Base-by-base conservation (phyloP, 2,329 filamentous ascomycete species). In the Aspergillus thermomutatus region DNA sequence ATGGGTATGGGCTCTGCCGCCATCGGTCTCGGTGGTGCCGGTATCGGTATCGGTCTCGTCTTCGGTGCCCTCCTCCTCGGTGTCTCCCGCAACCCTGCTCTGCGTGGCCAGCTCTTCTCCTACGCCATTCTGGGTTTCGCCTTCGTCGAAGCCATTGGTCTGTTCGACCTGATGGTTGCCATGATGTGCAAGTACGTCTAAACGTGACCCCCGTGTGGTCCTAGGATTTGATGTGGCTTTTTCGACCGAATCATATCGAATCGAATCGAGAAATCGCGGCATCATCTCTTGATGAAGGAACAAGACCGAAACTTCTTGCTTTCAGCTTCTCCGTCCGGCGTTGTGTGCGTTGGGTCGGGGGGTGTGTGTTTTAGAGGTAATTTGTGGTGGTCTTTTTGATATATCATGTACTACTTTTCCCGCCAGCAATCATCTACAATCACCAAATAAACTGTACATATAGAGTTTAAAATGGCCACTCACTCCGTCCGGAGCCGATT, bases 71-170 rank as follows among this genome's bases (percentile, higher is more conserved):
- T 95, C 77, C 85, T 95, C 76, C 87, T 90, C 81, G 87, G 87
- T 82, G 90, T 94, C 79, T 90, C 91, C 83, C 90, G 91, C 83
- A 96, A 96, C 90, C 91, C 91, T 75, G 89, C 89, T 76, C 90
- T 95, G 83, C 89, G 90, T 83, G 91, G 90, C 79, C 91, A 95
- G 87, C 90, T 96, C 76, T 96, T 94, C 89, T 90, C 89, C 70
- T 93, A 94, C 83, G 90, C 90, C 86, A 93, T 94, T 89, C 83
- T 94, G 77, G 90, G 91, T 83, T 94, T 94, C 83, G 91, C 90
- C 77, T 94, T 94, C 88, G 90, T 92, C 80, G 91, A 94, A 80
- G 90, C 91, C 82, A 75, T 75, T 57, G 72, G 72, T 88, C 87
- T 91, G 76, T 91, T 91, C 87, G 88, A 91, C 75, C 87, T 91